These are phyloP conservation scores for Globisporangium carolinianum DNA, from an alignment of 352 stramenopile genomes.

Conservation along the genomic window DNA sequence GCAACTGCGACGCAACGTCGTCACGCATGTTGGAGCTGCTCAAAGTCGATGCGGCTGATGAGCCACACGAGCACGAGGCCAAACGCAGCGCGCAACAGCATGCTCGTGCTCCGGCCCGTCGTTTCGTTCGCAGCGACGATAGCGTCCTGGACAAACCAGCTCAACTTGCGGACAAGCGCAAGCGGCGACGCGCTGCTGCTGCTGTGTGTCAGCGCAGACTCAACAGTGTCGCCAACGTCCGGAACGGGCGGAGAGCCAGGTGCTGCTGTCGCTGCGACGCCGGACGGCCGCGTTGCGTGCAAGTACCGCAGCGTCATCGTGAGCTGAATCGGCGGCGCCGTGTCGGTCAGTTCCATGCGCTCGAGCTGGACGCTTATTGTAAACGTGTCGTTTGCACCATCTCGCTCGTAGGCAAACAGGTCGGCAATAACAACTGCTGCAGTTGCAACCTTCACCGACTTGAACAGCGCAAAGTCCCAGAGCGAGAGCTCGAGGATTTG, in stretches of 20 bases:
- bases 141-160: constrained; percentile 27
- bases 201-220: no score
- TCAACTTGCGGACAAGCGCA: constrained; percentile 6
- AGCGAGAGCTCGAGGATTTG: constrained; percentile 45
- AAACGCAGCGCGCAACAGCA: constrained; percentile 30
- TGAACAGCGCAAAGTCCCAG: constrained; percentile 62
- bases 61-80: constrained; percentile 30
- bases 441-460: constrained; percentile 46
- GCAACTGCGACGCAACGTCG: background rate
- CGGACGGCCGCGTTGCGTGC: constrained; percentile 5
- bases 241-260: background rate
- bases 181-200: no score
- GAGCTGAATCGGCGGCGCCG: constrained; percentile 22
- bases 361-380: constrained; percentile 42
- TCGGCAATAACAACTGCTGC: constrained; percentile 35
- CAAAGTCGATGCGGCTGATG: constrained; percentile 22
- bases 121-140: constrained; percentile 1
- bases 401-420: constrained; percentile 20
- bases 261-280: background rate
- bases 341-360: constrained; percentile 27
- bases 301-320: constrained; percentile 16
- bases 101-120: constrained; percentile 10
- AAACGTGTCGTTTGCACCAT: constrained; percentile 20
- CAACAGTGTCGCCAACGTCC: background rate
- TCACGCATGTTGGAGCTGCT: constrained; percentile 1